Evolutionary conservation across 1,139 yeast genomes (phyloP).

Genomic region (Nakaseomyces sp.): DNA sequence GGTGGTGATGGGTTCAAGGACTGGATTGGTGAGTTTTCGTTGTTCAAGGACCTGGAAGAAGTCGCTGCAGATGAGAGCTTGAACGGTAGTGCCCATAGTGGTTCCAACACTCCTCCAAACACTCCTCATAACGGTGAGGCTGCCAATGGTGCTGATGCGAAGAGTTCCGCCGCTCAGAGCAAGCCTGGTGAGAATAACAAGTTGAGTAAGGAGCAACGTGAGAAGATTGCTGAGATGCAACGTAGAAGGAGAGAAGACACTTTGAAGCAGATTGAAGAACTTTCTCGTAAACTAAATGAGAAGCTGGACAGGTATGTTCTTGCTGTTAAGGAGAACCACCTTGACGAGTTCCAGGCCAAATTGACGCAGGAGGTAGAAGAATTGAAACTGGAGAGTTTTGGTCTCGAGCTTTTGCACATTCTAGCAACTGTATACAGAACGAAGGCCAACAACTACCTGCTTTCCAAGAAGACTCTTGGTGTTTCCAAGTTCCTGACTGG

Average conservation of each 20-base stretch:
- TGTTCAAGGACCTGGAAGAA: conserved; percentile 51
- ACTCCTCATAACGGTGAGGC: conserved; percentile 1
- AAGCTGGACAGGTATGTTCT: conserved; percentile 33
- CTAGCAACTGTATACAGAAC: conserved; percentile 57
- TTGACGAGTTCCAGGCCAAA: conserved; percentile 36
- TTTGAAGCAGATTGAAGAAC: conserved; percentile 43
- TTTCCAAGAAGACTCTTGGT: conserved; percentile 60
- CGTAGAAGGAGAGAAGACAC: conserved; percentile 47
- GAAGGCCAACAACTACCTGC: conserved; percentile 44
- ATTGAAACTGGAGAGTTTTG: conserved; percentile 72
- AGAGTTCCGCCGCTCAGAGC: no score
- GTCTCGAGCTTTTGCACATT: conserved; percentile 61
- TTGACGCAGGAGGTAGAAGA: conserved; percentile 56
- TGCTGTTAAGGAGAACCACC: conserved; percentile 29
- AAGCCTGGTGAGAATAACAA: no score
- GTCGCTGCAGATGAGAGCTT: conserved; percentile 32
- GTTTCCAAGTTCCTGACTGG: conserved; percentile 54
- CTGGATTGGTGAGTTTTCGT: conserved; percentile 65
- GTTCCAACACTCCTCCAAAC: not conserved
- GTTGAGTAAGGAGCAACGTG: conserved; percentile 43
- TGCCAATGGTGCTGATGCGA: conserved; percentile 2
- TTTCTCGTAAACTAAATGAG: conserved; percentile 38
- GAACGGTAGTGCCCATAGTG: conserved; percentile 4
- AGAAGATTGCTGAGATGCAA: conserved; percentile 42
- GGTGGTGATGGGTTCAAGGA: conserved; percentile 69